phyloP scores from a whole-genome alignment of 106 monocot genomes.

The Acorus gramineus region DNA sequence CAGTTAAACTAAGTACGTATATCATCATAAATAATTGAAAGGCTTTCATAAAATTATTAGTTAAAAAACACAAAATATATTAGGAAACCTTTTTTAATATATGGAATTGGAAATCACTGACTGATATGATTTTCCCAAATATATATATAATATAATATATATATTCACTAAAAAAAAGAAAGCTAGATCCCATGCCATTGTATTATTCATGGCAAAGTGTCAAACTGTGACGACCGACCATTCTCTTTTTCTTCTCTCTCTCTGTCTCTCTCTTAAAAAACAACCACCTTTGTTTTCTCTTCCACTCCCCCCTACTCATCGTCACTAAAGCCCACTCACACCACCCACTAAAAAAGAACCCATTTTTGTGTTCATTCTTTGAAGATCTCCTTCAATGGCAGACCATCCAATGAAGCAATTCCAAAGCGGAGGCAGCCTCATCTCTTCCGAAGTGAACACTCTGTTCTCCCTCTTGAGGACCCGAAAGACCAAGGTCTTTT shows the following conservation, averaged over 20 bases:
- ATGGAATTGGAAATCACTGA: too few relatives aligned
- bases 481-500: slow-evolving; percentile 35
- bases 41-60: too few relatives aligned
- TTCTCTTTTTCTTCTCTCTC: background rate
- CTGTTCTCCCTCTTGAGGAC: background rate
- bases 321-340: background rate
- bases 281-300: background rate
- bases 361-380: background rate
- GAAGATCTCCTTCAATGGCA: background rate
- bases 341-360: background rate
- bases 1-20: too few relatives aligned
- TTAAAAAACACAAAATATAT: too few relatives aligned
- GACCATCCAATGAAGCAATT: slow-evolving; percentile 5
- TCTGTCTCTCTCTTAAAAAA: background rate
- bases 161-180: too few relatives aligned
- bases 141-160: too few relatives aligned
- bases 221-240: too few relatives aligned
- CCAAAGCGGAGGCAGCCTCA: background rate
- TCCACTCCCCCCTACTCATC: background rate
- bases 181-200: too few relatives aligned
- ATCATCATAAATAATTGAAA: too few relatives aligned
- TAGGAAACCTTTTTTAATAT: too few relatives aligned
- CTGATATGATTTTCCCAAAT: too few relatives aligned
- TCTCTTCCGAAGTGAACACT: slow-evolving; percentile 1
- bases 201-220: too few relatives aligned